Conservation (phyloP, 257 asterid species). For the Rehmannia glutinosa region DNA sequence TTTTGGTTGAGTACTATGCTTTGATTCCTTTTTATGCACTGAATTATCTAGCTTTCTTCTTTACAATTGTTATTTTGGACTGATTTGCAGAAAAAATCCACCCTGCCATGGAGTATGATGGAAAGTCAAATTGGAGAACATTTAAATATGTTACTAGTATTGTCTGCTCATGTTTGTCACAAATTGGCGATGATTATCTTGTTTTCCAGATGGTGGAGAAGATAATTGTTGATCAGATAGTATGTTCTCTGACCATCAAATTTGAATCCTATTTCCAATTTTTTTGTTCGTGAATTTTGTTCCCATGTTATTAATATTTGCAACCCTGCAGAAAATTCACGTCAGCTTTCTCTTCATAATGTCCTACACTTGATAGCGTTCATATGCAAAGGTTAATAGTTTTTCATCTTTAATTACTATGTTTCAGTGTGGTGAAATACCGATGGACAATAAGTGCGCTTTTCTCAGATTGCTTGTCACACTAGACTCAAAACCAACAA, state of each 20-base stretch:
- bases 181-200: slow-evolving; percentile 63
- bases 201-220: slow-evolving; percentile 76
- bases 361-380: slow-evolving; percentile 3
- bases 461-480: slow-evolving; percentile 61
- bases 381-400: neutral
- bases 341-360: neutral
- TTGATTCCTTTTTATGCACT: neutral
- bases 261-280: neutral
- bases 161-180: slow-evolving; percentile 55
- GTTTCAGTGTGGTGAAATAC: slow-evolving; percentile 50
- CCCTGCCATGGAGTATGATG: slow-evolving; percentile 28
- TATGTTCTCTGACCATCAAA: slow-evolving; percentile 32
- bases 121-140: slow-evolving; percentile 46
- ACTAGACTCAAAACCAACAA: slow-evolving; percentile 58
- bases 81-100: slow-evolving; percentile 44
- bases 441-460: slow-evolving; percentile 67
- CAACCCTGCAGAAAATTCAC: slow-evolving; percentile 1
- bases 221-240: slow-evolving; percentile 58
- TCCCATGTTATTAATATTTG: neutral
- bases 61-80: slow-evolving; percentile 14
- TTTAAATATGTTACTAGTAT: slow-evolving; percentile 44
- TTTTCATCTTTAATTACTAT: neutral
- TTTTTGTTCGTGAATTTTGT: neutral
- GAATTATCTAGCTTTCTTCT: neutral
- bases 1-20: neutral